phyloP scores from a whole-genome alignment of 225 moss, liverwort and hornwort species.

The Anthoceros angustus region DNA sequence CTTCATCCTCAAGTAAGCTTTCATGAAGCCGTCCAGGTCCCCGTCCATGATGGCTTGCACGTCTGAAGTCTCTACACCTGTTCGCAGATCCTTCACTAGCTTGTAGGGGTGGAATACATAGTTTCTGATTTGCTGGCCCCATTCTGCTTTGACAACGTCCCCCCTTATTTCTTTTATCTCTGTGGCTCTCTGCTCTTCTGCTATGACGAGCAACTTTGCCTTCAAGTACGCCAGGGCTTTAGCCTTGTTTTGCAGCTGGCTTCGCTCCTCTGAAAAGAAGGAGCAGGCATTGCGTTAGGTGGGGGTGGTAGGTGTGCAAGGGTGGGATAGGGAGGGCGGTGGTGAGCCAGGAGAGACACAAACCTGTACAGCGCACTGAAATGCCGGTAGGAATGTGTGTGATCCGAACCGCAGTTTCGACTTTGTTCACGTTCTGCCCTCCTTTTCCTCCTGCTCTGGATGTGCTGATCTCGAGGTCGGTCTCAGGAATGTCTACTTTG shows the following conservation, averaged over 20 bases:
- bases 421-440: constrained; percentile 97
- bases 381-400: constrained; percentile 91
- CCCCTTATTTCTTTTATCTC: constrained; percentile 81
- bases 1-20: constrained; percentile 48
- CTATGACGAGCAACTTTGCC: constrained; percentile 79
- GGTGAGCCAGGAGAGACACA: neutral
- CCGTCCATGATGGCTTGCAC: constrained; percentile 61
- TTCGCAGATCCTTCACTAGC: constrained; percentile 91
- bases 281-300: neutral
- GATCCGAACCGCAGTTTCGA: constrained; percentile 89
- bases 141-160: constrained; percentile 91
- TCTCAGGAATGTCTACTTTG: constrained; percentile 65
- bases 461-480: constrained; percentile 72
- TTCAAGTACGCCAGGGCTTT: constrained; percentile 79
- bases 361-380: constrained; percentile 68
- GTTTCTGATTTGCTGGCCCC: constrained; percentile 98
- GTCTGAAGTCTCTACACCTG: constrained; percentile 64
- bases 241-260: constrained; percentile 80
- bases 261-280: constrained; percentile 47
- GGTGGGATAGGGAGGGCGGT: neutral
- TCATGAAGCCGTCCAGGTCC: constrained; percentile 62
- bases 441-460: constrained; percentile 93
- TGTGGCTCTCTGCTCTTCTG: constrained; percentile 72
- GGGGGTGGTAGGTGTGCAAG: neutral
- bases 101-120: constrained; percentile 99